phyloP scores from a whole-genome alignment of 352 stramenopile genomes.

The Pythium apleroticum region DNA sequence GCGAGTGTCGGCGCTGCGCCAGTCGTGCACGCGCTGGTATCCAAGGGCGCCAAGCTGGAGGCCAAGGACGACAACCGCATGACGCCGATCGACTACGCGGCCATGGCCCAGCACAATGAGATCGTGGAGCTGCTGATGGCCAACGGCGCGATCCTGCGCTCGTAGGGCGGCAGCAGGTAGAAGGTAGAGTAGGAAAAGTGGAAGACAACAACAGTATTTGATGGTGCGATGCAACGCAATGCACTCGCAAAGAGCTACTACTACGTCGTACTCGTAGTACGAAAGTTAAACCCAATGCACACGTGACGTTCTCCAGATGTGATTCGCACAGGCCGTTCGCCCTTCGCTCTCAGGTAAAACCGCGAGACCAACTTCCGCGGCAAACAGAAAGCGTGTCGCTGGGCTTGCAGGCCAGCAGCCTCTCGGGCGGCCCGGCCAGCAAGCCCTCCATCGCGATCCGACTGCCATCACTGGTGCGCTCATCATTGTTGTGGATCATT shows the following conservation, averaged over 20 bases:
- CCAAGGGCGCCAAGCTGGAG: slow-evolving; percentile 26
- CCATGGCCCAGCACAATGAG: slow-evolving; percentile 29
- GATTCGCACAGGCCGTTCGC: too few relatives aligned
- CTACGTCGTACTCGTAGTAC: neutral
- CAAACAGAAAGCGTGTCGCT: too few relatives aligned
- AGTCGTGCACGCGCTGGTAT: slow-evolving; percentile 23
- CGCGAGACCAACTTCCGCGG: too few relatives aligned
- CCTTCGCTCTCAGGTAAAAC: too few relatives aligned
- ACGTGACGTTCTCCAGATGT: slow-evolving; percentile 8
- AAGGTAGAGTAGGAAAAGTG: neutral
- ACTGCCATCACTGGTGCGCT: too few relatives aligned
- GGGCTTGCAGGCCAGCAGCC: too few relatives aligned
- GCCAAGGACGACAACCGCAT: slow-evolving; percentile 35
- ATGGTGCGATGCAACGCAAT: neutral
- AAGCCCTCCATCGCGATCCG: too few relatives aligned
- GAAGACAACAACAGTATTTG: slow-evolving; percentile 2
- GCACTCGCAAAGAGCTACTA: neutral
- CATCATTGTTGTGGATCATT: too few relatives aligned
- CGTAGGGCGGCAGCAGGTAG: slow-evolving; percentile 5
- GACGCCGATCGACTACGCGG: slow-evolving; percentile 34
- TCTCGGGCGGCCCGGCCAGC: too few relatives aligned
- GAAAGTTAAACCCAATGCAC: neutral
- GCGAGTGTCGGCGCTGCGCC: slow-evolving; percentile 22
- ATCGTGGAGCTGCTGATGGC: slow-evolving; percentile 33
- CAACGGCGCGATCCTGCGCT: slow-evolving; percentile 30